Evolutionary conservation across 2,329 filamentous ascomycete genomes (phyloP).

Genomic region (Colletotrichum sp.): DNA sequence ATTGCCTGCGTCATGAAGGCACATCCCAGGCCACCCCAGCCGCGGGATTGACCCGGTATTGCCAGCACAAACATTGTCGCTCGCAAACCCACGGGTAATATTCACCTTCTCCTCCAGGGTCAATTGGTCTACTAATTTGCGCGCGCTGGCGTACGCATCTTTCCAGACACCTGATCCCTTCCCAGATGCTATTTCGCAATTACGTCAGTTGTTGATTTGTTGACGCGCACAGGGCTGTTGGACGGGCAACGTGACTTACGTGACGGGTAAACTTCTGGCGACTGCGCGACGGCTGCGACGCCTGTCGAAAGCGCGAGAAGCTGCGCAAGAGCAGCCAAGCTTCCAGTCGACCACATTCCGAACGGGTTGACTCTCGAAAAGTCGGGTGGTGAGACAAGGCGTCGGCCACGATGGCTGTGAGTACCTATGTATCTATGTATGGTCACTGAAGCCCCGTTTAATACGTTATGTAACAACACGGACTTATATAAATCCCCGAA

Average conservation of each 20-base stretch:
- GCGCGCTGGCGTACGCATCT: slow-evolving; percentile 62
- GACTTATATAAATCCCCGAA: neutral
- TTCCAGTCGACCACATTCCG: neutral
- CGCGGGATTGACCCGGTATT: slow-evolving; percentile 52
- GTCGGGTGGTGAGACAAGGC: neutral
- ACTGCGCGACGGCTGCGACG: neutral
- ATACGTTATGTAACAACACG: neutral
- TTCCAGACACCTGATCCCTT: slow-evolving; percentile 47
- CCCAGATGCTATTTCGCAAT: neutral
- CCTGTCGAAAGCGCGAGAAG: neutral
- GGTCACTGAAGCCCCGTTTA: neutral
- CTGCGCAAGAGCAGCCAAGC: neutral
- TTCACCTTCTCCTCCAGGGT: slow-evolving; percentile 69
- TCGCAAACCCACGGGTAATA: slow-evolving; percentile 38
- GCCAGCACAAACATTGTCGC: slow-evolving; percentile 49
- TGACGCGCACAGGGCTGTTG: neutral
- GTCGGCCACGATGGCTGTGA: neutral
- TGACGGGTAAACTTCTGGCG: neutral
- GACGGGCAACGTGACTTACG: slow-evolving; percentile 1
- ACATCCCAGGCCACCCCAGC: slow-evolving; percentile 51
- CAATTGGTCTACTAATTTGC: slow-evolving; percentile 62
- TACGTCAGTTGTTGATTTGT: neutral
- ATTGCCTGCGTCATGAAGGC: slow-evolving; percentile 54
- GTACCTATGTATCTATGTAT: neutral
- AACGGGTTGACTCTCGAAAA: neutral